Conservation (phyloP, 2,329 filamentous ascomycete genomes). For the Cercospora zeae-maydis region DNA sequence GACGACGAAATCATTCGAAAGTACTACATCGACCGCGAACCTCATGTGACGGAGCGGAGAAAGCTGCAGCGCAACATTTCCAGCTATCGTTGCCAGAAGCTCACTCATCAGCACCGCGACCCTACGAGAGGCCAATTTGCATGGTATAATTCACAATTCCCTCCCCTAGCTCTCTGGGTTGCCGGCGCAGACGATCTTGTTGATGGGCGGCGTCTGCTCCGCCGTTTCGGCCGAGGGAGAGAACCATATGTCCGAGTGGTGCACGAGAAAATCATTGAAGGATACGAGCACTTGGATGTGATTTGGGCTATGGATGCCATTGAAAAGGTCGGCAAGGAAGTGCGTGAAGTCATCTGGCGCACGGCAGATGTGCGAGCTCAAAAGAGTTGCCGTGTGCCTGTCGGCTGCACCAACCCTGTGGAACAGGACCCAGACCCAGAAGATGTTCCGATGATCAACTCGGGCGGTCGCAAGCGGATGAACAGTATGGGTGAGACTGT, state of each 20-base stretch:
- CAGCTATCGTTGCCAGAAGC: constrained; percentile 30
- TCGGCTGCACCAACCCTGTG: constrained; percentile 55
- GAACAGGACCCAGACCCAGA: constrained; percentile 21
- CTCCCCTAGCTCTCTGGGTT: constrained; percentile 86
- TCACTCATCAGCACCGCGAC: constrained; percentile 33
- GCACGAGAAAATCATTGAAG: constrained; percentile 76
- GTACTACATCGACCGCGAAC: constrained; percentile 32
- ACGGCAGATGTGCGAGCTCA: constrained; percentile 59
- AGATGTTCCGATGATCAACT: constrained; percentile 32
- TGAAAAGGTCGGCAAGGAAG: constrained; percentile 75
- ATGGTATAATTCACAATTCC: constrained; percentile 78
- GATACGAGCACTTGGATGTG: constrained; percentile 91
- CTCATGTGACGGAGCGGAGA: constrained; percentile 27
- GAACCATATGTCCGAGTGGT: constrained; percentile 81
- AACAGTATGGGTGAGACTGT: constrained; percentile 29
- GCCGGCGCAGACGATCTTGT: constrained; percentile 80
- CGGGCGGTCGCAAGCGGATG: constrained; percentile 30
- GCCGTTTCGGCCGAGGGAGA: constrained; percentile 68
- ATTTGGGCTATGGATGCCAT: constrained; percentile 90
- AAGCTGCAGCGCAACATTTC: constrained; percentile 34
- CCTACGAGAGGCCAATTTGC: constrained; percentile 47
- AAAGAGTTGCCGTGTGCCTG: constrained; percentile 60
- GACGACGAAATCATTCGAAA: constrained; percentile 41
- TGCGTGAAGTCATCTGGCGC: constrained; percentile 79
- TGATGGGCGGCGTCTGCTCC: constrained; percentile 70